These are phyloP conservation scores for Leishmania martiniquensis DNA, from an alignment of 208 protist species.

Conservation along the genomic window DNA sequence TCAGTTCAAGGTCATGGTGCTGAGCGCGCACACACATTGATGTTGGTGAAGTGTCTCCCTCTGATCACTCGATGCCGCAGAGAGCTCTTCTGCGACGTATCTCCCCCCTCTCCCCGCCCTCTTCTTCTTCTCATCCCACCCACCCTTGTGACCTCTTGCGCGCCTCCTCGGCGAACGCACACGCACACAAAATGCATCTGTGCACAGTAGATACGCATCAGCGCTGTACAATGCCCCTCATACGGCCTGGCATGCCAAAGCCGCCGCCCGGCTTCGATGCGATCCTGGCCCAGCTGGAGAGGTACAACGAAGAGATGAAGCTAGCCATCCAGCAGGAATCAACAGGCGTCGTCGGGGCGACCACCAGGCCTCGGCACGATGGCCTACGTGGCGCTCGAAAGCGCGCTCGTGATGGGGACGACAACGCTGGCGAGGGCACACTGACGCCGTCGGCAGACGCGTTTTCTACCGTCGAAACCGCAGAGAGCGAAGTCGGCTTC, in stretches of 20 bases:
- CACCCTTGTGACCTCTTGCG: background rate
- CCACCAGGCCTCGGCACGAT: constrained; percentile 19
- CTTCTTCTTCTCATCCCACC: background rate
- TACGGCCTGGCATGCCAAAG: constrained; percentile 82
- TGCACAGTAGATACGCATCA: background rate
- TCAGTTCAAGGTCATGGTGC: background rate
- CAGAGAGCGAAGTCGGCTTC: background rate
- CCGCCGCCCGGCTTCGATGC: constrained; percentile 81
- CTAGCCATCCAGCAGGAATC: constrained; percentile 72
- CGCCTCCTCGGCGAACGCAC: background rate
- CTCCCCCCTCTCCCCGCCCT: too few species aligned
- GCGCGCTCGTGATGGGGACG: constrained; percentile 12
- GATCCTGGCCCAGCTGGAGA: constrained; percentile 64
- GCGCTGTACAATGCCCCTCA: constrained; percentile 56
- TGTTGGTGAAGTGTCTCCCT: too few species aligned
- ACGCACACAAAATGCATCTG: background rate
- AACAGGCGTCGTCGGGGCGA: constrained; percentile 50
- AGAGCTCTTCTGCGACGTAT: too few species aligned
- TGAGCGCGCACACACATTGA: too few species aligned
- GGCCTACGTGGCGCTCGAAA: background rate
- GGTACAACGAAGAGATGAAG: constrained; percentile 75
- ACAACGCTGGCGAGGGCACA: background rate
- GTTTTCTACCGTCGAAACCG: background rate
- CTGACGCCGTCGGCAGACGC: constrained; percentile 1
- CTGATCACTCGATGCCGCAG: too few species aligned